phyloP scores from a whole-genome alignment of 108 stramenopile species.

The Cyclotella choctawhatcheeana region DNA sequence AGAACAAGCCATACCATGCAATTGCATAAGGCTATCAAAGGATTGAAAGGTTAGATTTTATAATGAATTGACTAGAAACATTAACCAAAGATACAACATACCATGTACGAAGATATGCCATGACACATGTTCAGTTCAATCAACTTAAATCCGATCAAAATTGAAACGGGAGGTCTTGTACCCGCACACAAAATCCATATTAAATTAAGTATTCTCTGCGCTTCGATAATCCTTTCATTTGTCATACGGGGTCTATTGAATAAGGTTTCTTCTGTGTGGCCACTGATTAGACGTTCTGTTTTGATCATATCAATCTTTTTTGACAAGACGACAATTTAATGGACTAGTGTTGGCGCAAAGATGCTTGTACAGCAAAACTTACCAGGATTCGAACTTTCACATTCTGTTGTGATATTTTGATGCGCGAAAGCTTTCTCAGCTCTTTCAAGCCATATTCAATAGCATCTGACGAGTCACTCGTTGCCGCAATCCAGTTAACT shows the following conservation, averaged over 20 bases:
- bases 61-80: no score
- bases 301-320: constrained; percentile 9
- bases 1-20: neutral
- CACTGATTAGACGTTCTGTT: constrained; percentile 5
- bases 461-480: neutral
- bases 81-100: no score
- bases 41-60: no score
- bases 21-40: constrained; percentile 14
- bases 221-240: neutral
- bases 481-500: neutral
- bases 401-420: neutral
- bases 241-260: neutral
- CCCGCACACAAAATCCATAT: neutral
- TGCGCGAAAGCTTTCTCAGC: neutral
- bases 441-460: constrained; percentile 2
- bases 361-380: no score
- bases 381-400: constrained; percentile 1
- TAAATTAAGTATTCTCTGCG: neutral
- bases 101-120: constrained; percentile 4
- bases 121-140: constrained; percentile 9
- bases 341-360: neutral
- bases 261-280: neutral
- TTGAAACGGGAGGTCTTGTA: neutral
- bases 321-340: neutral
- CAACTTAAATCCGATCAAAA: constrained; percentile 6